Evolutionary conservation across 177 flowering plant genomes (phyloP).

Genomic region (Vitis hybrid): DNA sequence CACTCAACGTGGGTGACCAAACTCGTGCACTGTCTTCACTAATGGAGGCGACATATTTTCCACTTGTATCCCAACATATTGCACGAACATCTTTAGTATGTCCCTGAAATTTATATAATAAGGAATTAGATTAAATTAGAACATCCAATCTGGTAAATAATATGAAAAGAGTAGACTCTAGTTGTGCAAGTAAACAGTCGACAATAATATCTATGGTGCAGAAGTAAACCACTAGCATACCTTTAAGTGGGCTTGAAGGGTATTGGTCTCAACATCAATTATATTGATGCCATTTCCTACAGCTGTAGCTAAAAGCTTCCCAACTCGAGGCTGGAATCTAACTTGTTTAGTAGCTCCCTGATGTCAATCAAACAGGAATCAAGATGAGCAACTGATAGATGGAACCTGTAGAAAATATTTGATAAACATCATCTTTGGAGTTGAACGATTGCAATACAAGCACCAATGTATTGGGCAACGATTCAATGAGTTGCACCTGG

Average conservation of each 20-base stretch:
- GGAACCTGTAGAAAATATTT: no score
- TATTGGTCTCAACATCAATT: constrained; percentile 38
- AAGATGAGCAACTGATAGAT: neutral
- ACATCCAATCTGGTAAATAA: neutral
- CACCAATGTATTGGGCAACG: no score
- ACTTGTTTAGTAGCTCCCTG: constrained; percentile 41
- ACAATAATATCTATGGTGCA: neutral
- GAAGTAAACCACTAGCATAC: constrained; percentile 3
- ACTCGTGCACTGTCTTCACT: constrained; percentile 28
- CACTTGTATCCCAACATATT: constrained; percentile 26
- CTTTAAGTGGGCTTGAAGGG: constrained; percentile 10
- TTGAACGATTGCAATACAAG: no score
- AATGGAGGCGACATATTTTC: constrained; percentile 23
- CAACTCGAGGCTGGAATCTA: constrained; percentile 44
- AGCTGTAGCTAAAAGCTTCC: constrained; percentile 43
- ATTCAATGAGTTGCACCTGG: no score
- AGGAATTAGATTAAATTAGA: neutral
- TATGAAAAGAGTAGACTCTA: neutral
- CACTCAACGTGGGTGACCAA: constrained; percentile 15
- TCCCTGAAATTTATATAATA: constrained; percentile 13
- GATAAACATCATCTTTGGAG: no score
- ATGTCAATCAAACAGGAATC: neutral
- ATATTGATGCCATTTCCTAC: constrained; percentile 33
- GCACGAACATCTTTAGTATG: constrained; percentile 21
- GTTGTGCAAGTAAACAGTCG: neutral